Conservation (phyloP, 805 yeast species). For the Myxozyma mucilagina region DNA sequence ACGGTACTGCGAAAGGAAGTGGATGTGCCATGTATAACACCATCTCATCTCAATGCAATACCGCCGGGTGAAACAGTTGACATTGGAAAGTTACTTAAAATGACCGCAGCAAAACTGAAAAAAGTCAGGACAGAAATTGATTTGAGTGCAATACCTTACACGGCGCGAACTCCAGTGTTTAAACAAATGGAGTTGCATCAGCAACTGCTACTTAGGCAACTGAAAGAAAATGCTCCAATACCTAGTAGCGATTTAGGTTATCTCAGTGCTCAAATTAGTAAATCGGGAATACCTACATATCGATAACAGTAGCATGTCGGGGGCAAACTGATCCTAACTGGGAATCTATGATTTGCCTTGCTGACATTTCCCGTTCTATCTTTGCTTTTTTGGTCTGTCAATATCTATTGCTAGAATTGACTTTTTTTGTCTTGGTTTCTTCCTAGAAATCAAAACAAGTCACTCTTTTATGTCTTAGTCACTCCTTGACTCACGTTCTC, state of each 20-base stretch:
- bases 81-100: conserved; percentile 43
- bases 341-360: neutral
- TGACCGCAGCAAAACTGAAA: conserved; percentile 6
- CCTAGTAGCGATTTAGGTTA: conserved; percentile 25
- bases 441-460: neutral
- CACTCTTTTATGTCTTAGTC: conserved; percentile 6
- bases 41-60: conserved; percentile 71
- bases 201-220: conserved; percentile 7
- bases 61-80: conserved; percentile 77
- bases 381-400: neutral
- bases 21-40: conserved; percentile 86
- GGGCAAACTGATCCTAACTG: neutral
- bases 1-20: conserved; percentile 88
- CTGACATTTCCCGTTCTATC: neutral
- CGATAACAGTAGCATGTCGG: neutral
- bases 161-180: conserved; percentile 26
- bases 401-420: neutral
- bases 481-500: neutral
- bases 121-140: conserved; percentile 1
- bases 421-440: neutral
- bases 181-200: conserved; percentile 23
- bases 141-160: conserved; percentile 8
- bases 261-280: conserved; percentile 28
- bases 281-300: conserved; percentile 18
- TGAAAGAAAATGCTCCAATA: conserved; percentile 20